Evolutionary conservation across 805 yeast genomes (phyloP), one percentile per base, ranked within the genome.

Genomic region (Candida koratica): DNA sequence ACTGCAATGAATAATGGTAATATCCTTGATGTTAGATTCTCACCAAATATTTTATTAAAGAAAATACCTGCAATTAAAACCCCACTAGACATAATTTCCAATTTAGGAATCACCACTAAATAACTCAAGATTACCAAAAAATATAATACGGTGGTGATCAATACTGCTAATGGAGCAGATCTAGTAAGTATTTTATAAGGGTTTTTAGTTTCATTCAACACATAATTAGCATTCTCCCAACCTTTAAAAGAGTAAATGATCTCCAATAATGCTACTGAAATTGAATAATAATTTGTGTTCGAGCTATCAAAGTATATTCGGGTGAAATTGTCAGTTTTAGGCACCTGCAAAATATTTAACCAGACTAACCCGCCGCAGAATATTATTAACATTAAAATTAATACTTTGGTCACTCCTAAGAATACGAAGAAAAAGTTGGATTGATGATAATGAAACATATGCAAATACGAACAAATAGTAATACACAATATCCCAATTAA

Each of bases 221-320:
- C 85, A 44, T 76, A 72, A 49, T 79, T 79, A 28, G 79, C 80
- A 45, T 79, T 79, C 44, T 79, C 84, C 84, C 84, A 79, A 4
- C 85, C 85, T 41, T 78, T 73, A 55, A 77, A 79, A 0, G 84
- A 76, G 48, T 77, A 79, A 10, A 79, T 73, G 16, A 79, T 71
- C 33, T 80, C 74, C 24, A 79, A 51, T 22, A 79, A 49, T 0
- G 80, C 83, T 24, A 77, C 77, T 1, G 83, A 67, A 5, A 71
- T 50, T 25, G 73, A 69, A 47, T 76, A 79, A 8, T 61, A 46
- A 29, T 51, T 55, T 2, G 75, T 69, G 7, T 40, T n/a, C 16
- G 39, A 15, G 26, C 36, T 26, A 17, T 41, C 46, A 22, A 44
- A 43, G 62, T 73, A 75, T 29, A 68, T 46, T 29, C 63, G 37